These are phyloP conservation scores for Biscogniauxia mediterranea DNA, from an alignment of 2,329 filamentous ascomycete genomes.

Conservation along the genomic window DNA sequence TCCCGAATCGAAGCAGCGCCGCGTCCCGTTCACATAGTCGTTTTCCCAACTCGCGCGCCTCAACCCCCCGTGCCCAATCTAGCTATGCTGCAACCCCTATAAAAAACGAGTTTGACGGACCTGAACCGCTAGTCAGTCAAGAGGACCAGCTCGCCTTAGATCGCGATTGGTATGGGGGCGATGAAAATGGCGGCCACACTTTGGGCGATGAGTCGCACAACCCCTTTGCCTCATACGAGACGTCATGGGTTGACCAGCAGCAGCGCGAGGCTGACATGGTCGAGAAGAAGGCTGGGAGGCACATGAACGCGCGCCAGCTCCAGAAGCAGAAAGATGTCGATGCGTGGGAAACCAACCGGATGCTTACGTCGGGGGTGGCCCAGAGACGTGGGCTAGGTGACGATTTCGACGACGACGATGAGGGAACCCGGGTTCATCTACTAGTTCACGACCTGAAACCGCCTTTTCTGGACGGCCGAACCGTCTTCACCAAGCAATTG, in stretches of 20 bases:
- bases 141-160: conserved; percentile 76
- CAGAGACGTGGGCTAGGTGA: conserved; percentile 79
- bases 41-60: conserved; percentile 28
- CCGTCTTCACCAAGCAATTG: conserved; percentile 94
- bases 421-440: conserved; percentile 83
- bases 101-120: conserved; percentile 59
- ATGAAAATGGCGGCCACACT: conserved; percentile 76
- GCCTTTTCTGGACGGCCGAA: conserved; percentile 91
- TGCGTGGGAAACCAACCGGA: conserved; percentile 97
- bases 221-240: conserved; percentile 76
- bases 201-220: conserved; percentile 93
- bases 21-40: conserved; percentile 38
- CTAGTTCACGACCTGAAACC: conserved; percentile 91
- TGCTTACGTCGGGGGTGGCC: conserved; percentile 94
- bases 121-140: conserved; percentile 59
- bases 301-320: conserved; percentile 69
- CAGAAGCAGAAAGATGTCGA: conserved; percentile 94
- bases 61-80: conserved; percentile 30
- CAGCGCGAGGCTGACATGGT: conserved; percentile 70
- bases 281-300: conserved; percentile 74
- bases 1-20: conserved; percentile 44
- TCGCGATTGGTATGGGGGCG: conserved; percentile 88
- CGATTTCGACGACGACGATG: conserved; percentile 88
- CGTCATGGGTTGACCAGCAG: conserved; percentile 68
- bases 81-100: conserved; percentile 41